phyloP scores from a whole-genome alignment of 345 rosid genomes.

The Acer negundo region DNA sequence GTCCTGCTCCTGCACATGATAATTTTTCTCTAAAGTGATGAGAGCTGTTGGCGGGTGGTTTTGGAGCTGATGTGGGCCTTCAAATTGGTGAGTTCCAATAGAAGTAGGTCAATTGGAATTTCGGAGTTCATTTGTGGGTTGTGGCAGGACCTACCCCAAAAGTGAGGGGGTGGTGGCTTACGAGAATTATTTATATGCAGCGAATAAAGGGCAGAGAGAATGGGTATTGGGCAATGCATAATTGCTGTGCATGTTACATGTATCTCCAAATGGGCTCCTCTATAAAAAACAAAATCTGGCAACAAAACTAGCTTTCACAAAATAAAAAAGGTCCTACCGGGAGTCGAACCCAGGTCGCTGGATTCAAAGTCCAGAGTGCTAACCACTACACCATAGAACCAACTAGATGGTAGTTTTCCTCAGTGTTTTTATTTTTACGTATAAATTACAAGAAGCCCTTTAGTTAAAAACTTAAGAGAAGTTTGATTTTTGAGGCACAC shows the following conservation, averaged over 20 bases:
- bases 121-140: too few species aligned
- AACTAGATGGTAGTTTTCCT: too few species aligned
- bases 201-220: background rate
- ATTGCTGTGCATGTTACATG: background rate
- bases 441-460: too few species aligned
- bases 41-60: constrained; percentile 16
- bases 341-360: constrained; percentile 97
- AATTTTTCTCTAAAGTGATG: too few species aligned
- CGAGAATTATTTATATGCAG: background rate
- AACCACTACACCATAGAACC: constrained; percentile 99
- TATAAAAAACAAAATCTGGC: background rate
- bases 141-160: background rate
- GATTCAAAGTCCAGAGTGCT: constrained; percentile 99
- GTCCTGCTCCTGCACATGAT: too few species aligned
- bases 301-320: too few species aligned
- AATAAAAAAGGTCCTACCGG: constrained; percentile 72
- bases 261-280: background rate
- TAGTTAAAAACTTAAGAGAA: too few species aligned
- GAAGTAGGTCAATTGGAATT: too few species aligned
- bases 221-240: background rate
- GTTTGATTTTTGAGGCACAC: too few species aligned
- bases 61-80: constrained; percentile 4
- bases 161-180: background rate
- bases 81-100: background rate
- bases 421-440: too few species aligned